A percentile compares a stretch with the other conserved stretches of the same genome.
Conservation (phyloP, 306 rosid genomes). For the Aeschynomene evenia region DNA sequence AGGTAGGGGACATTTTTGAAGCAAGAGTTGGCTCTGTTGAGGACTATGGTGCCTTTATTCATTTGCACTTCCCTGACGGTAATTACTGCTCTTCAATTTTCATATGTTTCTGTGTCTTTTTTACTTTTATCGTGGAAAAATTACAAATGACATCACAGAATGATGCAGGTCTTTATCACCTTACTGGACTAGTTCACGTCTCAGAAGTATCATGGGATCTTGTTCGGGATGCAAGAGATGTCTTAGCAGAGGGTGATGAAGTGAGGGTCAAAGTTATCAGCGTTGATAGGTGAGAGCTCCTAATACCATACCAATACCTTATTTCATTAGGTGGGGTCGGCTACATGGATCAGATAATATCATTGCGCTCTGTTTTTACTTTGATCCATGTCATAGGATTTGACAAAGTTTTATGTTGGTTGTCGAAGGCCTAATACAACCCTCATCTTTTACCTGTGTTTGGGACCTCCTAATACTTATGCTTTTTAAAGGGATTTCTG, state of each 20-base stretch:
- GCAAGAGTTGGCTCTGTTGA: constrained; percentile 70
- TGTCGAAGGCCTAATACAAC: too few species aligned
- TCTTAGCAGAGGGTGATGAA: constrained; percentile 65
- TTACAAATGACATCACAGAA: constrained; percentile 43
- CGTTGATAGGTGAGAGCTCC: constrained; percentile 60
- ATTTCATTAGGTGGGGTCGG: too few species aligned
- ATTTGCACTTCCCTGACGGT: constrained; percentile 84
- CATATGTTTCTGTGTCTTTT: not conserved
- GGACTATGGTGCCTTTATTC: constrained; percentile 89
- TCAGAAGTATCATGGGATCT: constrained; percentile 98
- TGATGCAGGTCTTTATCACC: constrained; percentile 85
- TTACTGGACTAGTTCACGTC: constrained; percentile 86
- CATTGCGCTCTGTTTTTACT: too few species aligned
- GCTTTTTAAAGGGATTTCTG: not conserved
- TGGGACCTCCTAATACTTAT: not conserved
- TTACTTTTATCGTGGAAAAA: constrained; percentile 22
- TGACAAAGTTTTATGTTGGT: too few species aligned
- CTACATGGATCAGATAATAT: too few species aligned
- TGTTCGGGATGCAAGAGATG: constrained; percentile 79
- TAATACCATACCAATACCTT: too few species aligned
- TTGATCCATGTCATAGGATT: too few species aligned
- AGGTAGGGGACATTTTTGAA: constrained; percentile 70
- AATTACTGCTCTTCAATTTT: constrained; percentile 26
- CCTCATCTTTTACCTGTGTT: too few species aligned
- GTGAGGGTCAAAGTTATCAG: constrained; percentile 65